Evolutionary conservation across 352 stramenopile species (phyloP).

Genomic region (Pythium coloratum): DNA sequence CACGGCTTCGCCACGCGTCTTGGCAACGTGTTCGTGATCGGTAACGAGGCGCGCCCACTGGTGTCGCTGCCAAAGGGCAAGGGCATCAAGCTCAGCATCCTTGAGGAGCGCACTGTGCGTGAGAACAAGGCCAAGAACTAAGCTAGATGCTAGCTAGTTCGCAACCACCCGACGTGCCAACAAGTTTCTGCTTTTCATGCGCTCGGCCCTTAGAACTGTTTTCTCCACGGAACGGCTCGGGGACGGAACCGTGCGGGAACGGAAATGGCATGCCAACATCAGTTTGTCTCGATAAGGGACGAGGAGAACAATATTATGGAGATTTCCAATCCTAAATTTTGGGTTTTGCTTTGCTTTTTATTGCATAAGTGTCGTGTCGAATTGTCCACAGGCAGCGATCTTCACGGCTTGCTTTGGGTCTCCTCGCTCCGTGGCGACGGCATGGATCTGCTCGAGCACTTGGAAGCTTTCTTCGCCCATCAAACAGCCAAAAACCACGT

Average conservation of each 20-base stretch:
- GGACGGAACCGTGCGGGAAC: background rate
- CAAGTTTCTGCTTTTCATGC: background rate
- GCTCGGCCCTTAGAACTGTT: background rate
- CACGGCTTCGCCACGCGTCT: conserved; percentile 98
- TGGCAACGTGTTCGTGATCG: conserved; percentile 98
- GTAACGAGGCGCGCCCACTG: conserved; percentile 89
- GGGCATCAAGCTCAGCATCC: conserved; percentile 99
- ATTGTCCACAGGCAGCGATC: conserved; percentile 47
- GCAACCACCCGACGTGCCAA: background rate
- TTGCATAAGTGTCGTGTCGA: conserved; percentile 29
- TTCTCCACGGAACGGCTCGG: background rate
- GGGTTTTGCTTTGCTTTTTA: background rate
- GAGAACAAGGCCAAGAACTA: conserved; percentile 77
- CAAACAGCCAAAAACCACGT: conserved; percentile 80
- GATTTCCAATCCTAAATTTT: conserved; percentile 4
- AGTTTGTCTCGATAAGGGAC: conserved; percentile 6
- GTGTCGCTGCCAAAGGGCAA: conserved; percentile 98
- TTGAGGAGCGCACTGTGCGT: conserved; percentile 92
- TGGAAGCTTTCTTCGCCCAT: conserved; percentile 48
- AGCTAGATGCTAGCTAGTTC: conserved; percentile 12
- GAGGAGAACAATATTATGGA: conserved; percentile 13
- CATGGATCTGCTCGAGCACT: conserved; percentile 49
- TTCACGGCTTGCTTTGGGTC: conserved; percentile 48
- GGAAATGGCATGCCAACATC: conserved; percentile 1
- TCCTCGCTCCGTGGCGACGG: conserved; percentile 46